A percentile compares a stretch with the other conserved stretches of the same genome.
phyloP scores from a whole-genome alignment of 768 basidiomycete species.

The Tylopilus sp. region DNA sequence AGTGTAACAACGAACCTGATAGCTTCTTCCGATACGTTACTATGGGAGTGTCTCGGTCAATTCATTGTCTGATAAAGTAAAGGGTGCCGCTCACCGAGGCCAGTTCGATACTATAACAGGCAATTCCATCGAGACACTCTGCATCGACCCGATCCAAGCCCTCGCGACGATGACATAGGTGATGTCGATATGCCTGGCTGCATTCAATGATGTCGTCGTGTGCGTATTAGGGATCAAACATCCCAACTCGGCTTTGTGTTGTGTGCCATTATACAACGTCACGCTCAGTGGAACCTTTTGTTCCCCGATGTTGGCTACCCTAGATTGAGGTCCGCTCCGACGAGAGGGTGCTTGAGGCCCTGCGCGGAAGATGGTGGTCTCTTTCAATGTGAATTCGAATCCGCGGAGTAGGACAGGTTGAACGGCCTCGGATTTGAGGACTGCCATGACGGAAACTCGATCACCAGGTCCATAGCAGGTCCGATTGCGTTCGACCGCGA shows the following conservation, averaged over 20 bases:
- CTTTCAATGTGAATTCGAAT: constrained; percentile 78
- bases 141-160: constrained; percentile 69
- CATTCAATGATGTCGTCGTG: constrained; percentile 76
- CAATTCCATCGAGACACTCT: constrained; percentile 65
- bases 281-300: constrained; percentile 69
- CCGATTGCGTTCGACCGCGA: constrained; percentile 70
- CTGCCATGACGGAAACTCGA: constrained; percentile 66
- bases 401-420: constrained; percentile 73
- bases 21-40: constrained; percentile 70
- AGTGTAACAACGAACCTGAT: constrained; percentile 38
- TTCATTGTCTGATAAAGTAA: not conserved
- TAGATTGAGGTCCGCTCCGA: constrained; percentile 57
- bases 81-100: constrained; percentile 58
- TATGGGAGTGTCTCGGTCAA: constrained; percentile 23
- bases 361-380: constrained; percentile 72
- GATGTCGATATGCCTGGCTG: constrained; percentile 83
- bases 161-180: constrained; percentile 75
- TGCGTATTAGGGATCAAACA: constrained; percentile 70
- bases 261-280: constrained; percentile 69
- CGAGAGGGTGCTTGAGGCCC: constrained; percentile 49
- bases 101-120: constrained; percentile 84
- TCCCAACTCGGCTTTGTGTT: constrained; percentile 68
- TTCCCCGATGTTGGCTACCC: constrained; percentile 56
- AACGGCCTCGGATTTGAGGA: constrained; percentile 66
- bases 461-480: constrained; percentile 89